phyloP scores from a whole-genome alignment of 2,329 filamentous ascomycete species.

The Colletotrichum trifolii region DNA sequence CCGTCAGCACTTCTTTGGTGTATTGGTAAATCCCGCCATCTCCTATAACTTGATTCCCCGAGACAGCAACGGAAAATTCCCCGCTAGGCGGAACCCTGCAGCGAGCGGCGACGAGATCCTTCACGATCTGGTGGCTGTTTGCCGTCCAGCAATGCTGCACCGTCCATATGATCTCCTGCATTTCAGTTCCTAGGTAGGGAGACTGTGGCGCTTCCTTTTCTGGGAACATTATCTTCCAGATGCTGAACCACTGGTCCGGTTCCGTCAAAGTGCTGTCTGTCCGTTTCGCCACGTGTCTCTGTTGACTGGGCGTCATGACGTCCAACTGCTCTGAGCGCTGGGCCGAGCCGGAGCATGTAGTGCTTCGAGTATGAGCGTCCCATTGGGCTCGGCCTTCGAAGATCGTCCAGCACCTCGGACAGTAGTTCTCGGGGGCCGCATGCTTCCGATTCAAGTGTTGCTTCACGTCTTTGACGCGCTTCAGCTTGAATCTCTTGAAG shows the following conservation, averaged over 20 bases:
- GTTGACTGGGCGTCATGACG: constrained; percentile 3
- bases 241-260: background rate
- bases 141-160: constrained; percentile 3
- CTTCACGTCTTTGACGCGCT: constrained; percentile 44
- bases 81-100: no score
- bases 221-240: constrained; percentile 1
- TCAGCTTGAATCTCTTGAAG: constrained; percentile 40
- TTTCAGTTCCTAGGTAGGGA: constrained; percentile 6
- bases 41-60: background rate
- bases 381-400: background rate
- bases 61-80: no score
- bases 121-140: background rate
- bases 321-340: background rate
- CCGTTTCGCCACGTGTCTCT: background rate
- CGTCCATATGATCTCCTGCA: background rate
- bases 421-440: background rate
- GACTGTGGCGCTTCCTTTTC: background rate
- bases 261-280: background rate
- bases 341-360: background rate
- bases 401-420: constrained; percentile 1
- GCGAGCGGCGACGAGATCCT: background rate
- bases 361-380: background rate
- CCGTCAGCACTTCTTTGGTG: background rate
- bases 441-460: constrained; percentile 42
- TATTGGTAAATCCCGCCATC: background rate